These are phyloP conservation scores for Stagonosporopsis vannaccii DNA, from an alignment of 2,329 filamentous ascomycete species.

Conservation along the genomic window DNA sequence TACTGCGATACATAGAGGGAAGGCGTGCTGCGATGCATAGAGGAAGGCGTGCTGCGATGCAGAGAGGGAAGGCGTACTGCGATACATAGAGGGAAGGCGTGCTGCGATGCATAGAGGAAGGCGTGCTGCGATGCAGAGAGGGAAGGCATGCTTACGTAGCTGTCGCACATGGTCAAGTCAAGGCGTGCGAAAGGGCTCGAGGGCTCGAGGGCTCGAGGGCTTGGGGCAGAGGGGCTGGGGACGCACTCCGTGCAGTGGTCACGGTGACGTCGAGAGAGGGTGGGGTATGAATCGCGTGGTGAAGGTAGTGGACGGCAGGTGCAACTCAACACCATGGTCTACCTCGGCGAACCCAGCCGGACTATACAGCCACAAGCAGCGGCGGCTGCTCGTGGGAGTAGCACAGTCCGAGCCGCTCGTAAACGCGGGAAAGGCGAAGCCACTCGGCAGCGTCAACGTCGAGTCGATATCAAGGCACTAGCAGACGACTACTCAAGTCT, in stretches of 20 bases:
- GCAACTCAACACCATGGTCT: conserved; percentile 2
- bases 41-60: no score
- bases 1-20: no score
- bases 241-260: conserved; percentile 9
- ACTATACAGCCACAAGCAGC: conserved; percentile 4
- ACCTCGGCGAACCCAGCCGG: background rate
- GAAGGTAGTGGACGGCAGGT: background rate
- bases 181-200: background rate
- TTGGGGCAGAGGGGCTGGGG: background rate
- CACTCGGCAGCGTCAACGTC: conserved; percentile 8
- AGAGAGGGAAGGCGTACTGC: no score
- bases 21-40: no score
- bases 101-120: no score
- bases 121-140: no score
- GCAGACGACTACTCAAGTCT: background rate
- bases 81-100: no score
- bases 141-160: background rate
- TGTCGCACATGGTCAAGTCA: background rate
- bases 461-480: background rate
- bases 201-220: background rate
- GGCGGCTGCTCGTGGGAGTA: conserved; percentile 1
- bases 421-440: conserved; percentile 2
- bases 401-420: conserved; percentile 15
- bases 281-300: conserved; percentile 8
- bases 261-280: conserved; percentile 4